Percentiles rank a stretch among this genome's conserved stretches.
Conservation (phyloP, 2,329 filamentous ascomycete species). For the Pseudocercospora cruenta region DNA sequence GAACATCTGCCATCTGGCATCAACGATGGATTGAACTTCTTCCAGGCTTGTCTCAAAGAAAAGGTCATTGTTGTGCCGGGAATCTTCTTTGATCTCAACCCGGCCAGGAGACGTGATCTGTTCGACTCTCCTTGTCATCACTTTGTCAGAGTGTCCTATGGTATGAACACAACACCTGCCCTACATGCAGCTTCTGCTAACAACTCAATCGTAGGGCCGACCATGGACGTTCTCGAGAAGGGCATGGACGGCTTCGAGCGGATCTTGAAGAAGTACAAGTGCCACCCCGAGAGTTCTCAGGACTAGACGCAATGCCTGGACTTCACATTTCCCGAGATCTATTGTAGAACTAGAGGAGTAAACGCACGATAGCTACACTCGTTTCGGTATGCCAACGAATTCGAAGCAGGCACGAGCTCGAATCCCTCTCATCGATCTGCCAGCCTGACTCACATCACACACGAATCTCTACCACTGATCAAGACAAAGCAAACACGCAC, state of each 20-base stretch:
- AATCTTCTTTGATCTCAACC: constrained; percentile 98
- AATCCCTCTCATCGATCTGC: no score
- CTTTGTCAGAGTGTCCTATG: constrained; percentile 84
- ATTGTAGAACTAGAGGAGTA: background rate
- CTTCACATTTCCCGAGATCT: background rate
- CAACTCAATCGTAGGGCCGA: constrained; percentile 56
- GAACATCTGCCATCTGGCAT: constrained; percentile 74
- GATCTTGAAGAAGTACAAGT: constrained; percentile 68
- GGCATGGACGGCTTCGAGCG: constrained; percentile 85
- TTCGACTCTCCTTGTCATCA: constrained; percentile 94
- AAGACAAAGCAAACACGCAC: no score
- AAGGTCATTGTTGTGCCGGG: constrained; percentile 96
- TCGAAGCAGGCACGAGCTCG: no score
- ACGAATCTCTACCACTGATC: no score
- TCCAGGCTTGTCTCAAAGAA: constrained; percentile 88
- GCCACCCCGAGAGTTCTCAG: constrained; percentile 1
- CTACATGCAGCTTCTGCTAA: background rate
- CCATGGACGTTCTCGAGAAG: constrained; percentile 75
- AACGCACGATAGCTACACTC: background rate
- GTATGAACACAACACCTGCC: background rate
- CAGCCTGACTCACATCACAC: no score
- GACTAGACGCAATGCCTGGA: background rate
- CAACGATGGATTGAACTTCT: constrained; percentile 93
- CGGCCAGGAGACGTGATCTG: constrained; percentile 81
- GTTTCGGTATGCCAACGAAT: background rate